Conservation (phyloP, 139 green algal species). For the Chlorella sp. region DNA sequence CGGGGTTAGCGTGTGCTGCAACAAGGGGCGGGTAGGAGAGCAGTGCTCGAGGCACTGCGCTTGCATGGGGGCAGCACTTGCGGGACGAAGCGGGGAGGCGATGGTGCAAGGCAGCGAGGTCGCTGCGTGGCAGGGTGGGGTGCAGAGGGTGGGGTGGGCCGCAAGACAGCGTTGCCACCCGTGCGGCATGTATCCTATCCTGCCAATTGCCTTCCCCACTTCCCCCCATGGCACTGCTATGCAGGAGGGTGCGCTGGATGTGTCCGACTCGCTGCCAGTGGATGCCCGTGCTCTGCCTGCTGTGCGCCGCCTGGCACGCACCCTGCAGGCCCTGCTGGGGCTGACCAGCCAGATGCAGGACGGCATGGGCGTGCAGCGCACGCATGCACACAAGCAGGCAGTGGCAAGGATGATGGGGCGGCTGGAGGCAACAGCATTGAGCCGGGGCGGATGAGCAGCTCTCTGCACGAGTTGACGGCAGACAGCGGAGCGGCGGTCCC, state of each 20-base stretch:
- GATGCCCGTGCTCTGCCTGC: not conserved
- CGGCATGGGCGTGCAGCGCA: constrained; percentile 11
- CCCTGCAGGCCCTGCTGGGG: constrained; percentile 21
- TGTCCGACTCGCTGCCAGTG: not conserved
- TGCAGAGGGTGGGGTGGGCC: too few species aligned
- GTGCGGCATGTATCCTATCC: too few species aligned
- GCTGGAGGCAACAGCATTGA: not conserved
- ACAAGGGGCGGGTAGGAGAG: not conserved
- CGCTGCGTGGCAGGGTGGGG: too few species aligned
- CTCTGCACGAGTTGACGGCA: not conserved
- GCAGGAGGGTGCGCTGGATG: constrained; percentile 9
- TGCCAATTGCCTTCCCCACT: not conserved
- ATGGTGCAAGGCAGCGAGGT: too few species aligned
- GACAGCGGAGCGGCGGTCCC: not conserved
- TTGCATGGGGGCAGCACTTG: too few species aligned
- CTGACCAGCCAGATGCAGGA: constrained; percentile 33
- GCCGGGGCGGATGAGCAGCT: not conserved
- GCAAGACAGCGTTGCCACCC: too few species aligned
- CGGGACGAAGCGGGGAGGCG: too few species aligned
- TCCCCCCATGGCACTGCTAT: not conserved
- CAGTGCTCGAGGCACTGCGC: too few species aligned
- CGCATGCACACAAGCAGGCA: constrained; percentile 26
- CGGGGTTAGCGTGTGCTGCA: not conserved
- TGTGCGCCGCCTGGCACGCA: constrained; percentile 10
- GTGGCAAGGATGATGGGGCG: not conserved